These are phyloP conservation scores for Nigrospora oryzae DNA, from an alignment of 2,329 filamentous ascomycete species.

Conservation along the genomic window DNA sequence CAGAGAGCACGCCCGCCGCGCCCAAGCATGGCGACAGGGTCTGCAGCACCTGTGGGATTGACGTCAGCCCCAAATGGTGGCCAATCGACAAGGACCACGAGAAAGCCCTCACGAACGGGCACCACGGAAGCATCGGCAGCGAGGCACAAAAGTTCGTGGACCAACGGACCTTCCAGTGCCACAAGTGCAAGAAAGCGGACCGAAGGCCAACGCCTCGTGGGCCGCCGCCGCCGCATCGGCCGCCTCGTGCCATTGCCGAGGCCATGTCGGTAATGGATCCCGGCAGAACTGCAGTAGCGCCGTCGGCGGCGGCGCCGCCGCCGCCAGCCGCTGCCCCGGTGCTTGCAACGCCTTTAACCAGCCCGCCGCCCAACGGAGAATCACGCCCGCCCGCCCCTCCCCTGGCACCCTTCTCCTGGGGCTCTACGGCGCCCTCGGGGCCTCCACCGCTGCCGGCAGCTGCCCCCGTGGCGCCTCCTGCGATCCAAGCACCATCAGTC, in stretches of 20 bases:
- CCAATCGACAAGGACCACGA: constrained; percentile 44
- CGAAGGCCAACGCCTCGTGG: constrained; percentile 30
- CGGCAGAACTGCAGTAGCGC: too few species aligned
- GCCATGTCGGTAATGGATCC: constrained; percentile 1
- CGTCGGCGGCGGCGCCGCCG: too few species aligned
- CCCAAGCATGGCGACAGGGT: constrained; percentile 33
- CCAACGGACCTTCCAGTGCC: constrained; percentile 61
- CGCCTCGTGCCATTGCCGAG: constrained; percentile 15
- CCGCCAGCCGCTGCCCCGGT: too few species aligned
- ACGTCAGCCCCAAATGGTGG: constrained; percentile 71
- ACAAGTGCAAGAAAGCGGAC: constrained; percentile 59
- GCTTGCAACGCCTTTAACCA: too few species aligned
- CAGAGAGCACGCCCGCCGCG: constrained; percentile 12
- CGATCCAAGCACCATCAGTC: constrained; percentile 15
- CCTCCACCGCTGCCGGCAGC: constrained; percentile 7
- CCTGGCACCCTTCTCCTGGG: not conserved
- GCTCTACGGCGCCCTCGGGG: constrained; percentile 14
- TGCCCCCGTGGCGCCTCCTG: constrained; percentile 11
- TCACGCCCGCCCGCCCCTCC: too few species aligned
- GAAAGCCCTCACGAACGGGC: constrained; percentile 42
- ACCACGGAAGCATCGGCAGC: constrained; percentile 39
- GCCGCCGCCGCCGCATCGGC: constrained; percentile 13
- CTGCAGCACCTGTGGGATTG: constrained; percentile 57
- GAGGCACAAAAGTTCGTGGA: constrained; percentile 52
- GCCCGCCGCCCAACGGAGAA: too few species aligned